Conservation (phyloP, 768 basidiomycete genomes). For the Tylopilus balloui region DNA sequence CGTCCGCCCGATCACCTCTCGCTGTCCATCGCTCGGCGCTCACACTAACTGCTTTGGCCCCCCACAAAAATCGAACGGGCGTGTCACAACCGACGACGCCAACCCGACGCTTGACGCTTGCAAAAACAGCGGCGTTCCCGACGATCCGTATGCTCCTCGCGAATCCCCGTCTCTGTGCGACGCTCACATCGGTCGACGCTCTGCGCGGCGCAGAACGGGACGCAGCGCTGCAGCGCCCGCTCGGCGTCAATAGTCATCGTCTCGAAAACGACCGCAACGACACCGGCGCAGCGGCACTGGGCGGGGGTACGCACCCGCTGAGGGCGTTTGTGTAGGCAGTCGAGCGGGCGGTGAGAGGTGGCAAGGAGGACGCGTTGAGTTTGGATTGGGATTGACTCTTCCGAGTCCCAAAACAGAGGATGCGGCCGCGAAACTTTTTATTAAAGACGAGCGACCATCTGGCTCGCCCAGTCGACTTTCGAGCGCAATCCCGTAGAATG, state of each 20-base stretch:
- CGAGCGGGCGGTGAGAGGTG: constrained; percentile 60
- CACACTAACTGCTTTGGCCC: too few species aligned
- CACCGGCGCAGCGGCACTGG: constrained; percentile 21
- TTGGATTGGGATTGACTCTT: constrained; percentile 57
- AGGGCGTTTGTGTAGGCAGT: constrained; percentile 61
- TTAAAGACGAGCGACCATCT: too few species aligned
- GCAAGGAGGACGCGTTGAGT: constrained; percentile 47
- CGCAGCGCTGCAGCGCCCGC: constrained; percentile 54
- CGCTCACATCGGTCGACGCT: constrained; percentile 53
- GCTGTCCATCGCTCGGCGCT: too few species aligned
- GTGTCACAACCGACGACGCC: too few species aligned
- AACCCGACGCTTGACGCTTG: too few species aligned
- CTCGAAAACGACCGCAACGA: constrained; percentile 27
- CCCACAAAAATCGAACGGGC: too few species aligned
- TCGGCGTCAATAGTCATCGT: constrained; percentile 53
- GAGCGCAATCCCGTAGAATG: too few species aligned
- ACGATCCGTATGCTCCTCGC: too few species aligned
- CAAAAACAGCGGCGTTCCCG: constrained; percentile 77
- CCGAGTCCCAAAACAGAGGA: too few species aligned
- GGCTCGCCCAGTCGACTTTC: too few species aligned
- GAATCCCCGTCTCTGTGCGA: constrained; percentile 55
- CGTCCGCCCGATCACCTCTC: too few species aligned
- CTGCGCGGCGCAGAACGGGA: constrained; percentile 65
- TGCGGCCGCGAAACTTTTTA: too few species aligned
- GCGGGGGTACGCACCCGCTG: constrained; percentile 50